Evolutionary conservation across 352 stramenopile species (phyloP).

Genomic region (Phytophthora litchii): DNA sequence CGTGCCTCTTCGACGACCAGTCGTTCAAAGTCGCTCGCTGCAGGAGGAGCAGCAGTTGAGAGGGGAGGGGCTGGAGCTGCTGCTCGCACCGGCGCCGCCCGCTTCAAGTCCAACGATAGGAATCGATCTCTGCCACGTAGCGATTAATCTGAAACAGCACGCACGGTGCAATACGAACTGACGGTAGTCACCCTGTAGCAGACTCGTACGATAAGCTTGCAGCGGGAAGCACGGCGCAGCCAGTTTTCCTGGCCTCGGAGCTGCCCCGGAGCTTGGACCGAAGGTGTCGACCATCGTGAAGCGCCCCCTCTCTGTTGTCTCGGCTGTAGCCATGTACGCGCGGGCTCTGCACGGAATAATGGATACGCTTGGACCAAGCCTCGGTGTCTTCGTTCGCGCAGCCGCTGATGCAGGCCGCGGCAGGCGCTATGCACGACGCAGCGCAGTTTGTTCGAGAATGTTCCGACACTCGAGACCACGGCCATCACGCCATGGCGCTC

Average conservation of each 20-base stretch:
- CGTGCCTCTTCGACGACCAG: constrained; percentile 8
- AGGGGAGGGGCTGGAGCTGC: constrained; percentile 1
- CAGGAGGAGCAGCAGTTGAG: constrained; percentile 3
- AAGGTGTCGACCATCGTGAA: constrained; percentile 17
- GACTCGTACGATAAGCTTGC: neutral
- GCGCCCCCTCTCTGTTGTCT: constrained; percentile 17
- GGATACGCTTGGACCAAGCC: constrained; percentile 14
- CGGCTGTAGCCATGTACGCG: constrained; percentile 16
- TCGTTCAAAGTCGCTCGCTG: constrained; percentile 3
- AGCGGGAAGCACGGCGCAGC: neutral
- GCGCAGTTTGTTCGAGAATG: constrained; percentile 36
- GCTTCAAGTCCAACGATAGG: too few relatives aligned
- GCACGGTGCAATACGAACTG: constrained; percentile 19
- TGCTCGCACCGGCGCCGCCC: constrained; percentile 12
- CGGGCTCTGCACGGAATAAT: constrained; percentile 32
- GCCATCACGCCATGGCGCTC: neutral
- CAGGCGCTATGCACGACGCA: constrained; percentile 17
- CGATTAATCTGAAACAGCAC: constrained; percentile 27
- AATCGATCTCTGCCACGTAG: constrained; percentile 24
- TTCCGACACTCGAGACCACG: constrained; percentile 26
- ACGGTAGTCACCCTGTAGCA: constrained; percentile 10
- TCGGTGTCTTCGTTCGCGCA: constrained; percentile 28
- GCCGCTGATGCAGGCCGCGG: constrained; percentile 20
- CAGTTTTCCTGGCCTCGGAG: neutral
- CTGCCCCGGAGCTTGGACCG: neutral